Conservation (phyloP, 2,329 filamentous ascomycete genomes). For the Biscogniauxia sp. region DNA sequence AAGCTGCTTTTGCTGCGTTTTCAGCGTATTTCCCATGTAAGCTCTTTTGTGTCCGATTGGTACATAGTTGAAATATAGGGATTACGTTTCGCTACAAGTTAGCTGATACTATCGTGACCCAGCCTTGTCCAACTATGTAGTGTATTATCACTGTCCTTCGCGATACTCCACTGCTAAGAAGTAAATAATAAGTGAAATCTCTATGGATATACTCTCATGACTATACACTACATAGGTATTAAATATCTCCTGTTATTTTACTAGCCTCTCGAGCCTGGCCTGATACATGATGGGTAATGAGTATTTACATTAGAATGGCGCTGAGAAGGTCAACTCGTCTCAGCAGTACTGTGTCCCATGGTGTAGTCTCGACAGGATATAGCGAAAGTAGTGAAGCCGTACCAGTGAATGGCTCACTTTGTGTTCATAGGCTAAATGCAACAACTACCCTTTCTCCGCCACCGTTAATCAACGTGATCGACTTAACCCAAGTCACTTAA, state of each 20-base stretch:
- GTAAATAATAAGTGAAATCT: no score
- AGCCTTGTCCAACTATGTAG: no score
- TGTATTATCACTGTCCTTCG: no score
- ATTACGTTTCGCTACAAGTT: neutral
- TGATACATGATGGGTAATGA: no score
- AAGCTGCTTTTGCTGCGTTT: neutral
- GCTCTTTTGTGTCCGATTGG: neutral
- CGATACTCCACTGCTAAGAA: no score
- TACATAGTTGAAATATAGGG: neutral
- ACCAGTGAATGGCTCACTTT: neutral
- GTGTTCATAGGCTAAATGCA: slow-evolving; percentile 26
- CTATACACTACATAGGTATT: no score
- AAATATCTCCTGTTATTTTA: no score
- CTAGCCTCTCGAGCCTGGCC: no score
- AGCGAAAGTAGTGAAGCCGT: neutral
- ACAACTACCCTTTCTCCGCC: slow-evolving; percentile 3
- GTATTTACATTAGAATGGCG: neutral
- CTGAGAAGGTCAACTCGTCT: neutral
- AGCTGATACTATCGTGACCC: neutral
- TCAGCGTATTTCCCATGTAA: neutral
- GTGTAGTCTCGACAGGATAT: neutral
- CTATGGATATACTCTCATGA: no score
- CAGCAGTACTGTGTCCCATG: neutral
- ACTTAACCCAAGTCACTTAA: slow-evolving; percentile 10
- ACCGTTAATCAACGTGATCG: slow-evolving; percentile 14